Evolutionary conservation across 1,139 yeast species (phyloP).

Genomic region (Saccharomyces uvarum): DNA sequence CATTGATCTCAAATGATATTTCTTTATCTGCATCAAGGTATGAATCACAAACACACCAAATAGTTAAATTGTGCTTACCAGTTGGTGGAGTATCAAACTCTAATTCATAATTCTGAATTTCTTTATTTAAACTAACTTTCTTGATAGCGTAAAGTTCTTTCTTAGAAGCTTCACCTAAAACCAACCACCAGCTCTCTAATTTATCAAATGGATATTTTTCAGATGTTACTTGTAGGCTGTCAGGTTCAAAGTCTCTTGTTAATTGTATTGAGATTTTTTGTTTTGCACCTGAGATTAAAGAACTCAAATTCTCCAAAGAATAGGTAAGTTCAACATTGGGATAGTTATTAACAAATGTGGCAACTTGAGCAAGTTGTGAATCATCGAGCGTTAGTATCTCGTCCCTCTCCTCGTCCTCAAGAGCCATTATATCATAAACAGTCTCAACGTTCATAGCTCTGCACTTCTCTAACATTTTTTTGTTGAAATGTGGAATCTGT

Average conservation of each 20-base stretch:
- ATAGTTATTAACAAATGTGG: constrained; percentile 80
- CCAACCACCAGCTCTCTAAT: constrained; percentile 81
- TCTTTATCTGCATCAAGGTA: constrained; percentile 89
- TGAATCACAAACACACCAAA: constrained; percentile 89
- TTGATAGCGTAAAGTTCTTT: constrained; percentile 69
- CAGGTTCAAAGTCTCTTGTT: constrained; percentile 64
- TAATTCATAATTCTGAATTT: constrained; percentile 46
- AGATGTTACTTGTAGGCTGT: constrained; percentile 53
- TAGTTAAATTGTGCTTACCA: constrained; percentile 54
- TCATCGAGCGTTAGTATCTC: constrained; percentile 48
- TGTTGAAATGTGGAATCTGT: constrained; percentile 68
- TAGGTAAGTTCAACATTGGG: constrained; percentile 76
- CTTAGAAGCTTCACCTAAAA: constrained; percentile 58
- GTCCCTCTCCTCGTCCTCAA: constrained; percentile 74
- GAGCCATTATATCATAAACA: constrained; percentile 76
- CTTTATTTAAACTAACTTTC: constrained; percentile 49
- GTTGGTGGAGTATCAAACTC: constrained; percentile 51
- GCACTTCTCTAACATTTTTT: constrained; percentile 51
- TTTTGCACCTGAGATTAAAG: constrained; percentile 30
- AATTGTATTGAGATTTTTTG: constrained; percentile 19
- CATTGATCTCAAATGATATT: constrained; percentile 44
- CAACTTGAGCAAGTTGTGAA: constrained; percentile 53
- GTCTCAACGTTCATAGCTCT: constrained; percentile 50
- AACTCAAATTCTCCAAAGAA: constrained; percentile 32
- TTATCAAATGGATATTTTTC: constrained; percentile 50